These are phyloP conservation scores for Fraxinus pennsylvanica DNA, from an alignment of 257 asterid genomes.

Conservation along the genomic window DNA sequence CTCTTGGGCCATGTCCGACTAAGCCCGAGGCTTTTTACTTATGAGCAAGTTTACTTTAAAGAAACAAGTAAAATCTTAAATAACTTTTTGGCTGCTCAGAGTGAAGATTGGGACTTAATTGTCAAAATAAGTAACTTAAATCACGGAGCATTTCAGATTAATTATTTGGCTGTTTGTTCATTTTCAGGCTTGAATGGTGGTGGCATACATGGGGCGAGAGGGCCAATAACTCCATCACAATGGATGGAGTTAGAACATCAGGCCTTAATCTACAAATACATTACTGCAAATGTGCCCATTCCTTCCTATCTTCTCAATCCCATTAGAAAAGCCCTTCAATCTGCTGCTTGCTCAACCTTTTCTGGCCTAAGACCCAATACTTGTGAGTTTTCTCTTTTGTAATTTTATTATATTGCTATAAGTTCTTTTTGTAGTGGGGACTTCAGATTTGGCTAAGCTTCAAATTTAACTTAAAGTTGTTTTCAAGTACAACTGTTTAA, in stretches of 20 bases:
- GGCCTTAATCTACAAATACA: constrained; percentile 79
- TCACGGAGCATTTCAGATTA: no score
- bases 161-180: not conserved
- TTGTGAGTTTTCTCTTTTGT: constrained; percentile 38
- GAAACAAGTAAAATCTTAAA: not conserved
- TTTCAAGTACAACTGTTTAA: not conserved
- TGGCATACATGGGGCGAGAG: constrained; percentile 54
- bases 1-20: no score
- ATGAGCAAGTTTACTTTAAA: no score
- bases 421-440: not conserved
- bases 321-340: constrained; percentile 66
- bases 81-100: not conserved
- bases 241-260: constrained; percentile 81
- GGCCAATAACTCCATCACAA: constrained; percentile 73
- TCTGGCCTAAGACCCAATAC: constrained; percentile 57
- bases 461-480: not conserved
- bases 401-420: not conserved
- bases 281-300: constrained; percentile 64
- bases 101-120: not conserved
- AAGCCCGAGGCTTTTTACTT: not conserved
- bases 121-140: not conserved
- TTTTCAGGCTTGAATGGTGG: constrained; percentile 50
- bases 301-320: constrained; percentile 74
- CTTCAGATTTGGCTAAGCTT: not conserved
- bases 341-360: constrained; percentile 50